Conservation (phyloP, 73 alveolate species). For the Durusdinium trenchii region DNA sequence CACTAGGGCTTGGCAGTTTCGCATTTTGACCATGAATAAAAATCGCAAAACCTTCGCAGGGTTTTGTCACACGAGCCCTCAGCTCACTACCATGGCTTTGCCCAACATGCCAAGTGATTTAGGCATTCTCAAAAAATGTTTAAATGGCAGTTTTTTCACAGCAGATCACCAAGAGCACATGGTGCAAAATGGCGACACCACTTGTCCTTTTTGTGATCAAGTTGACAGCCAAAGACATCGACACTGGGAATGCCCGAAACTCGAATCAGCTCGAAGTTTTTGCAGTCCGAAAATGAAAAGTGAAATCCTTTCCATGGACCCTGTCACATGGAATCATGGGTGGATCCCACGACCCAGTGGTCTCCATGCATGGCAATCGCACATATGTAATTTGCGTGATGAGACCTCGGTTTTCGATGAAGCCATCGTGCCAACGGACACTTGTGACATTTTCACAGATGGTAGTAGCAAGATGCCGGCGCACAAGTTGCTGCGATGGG, state of each 20-base stretch:
- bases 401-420: too few relatives aligned
- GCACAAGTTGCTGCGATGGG: too few relatives aligned
- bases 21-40: neutral
- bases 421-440: too few relatives aligned
- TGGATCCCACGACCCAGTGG: too few relatives aligned
- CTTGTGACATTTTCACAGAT: too few relatives aligned
- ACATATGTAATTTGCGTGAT: too few relatives aligned
- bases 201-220: neutral
- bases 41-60: neutral
- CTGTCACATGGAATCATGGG: too few relatives aligned
- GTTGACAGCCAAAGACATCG: neutral
- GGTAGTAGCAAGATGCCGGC: too few relatives aligned
- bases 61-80: neutral
- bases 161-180: neutral
- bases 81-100: neutral
- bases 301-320: neutral
- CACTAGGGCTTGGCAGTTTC: neutral
- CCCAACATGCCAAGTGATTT: neutral
- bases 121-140: neutral
- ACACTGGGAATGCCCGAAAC: neutral
- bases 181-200: neutral
- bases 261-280: neutral
- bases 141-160: neutral
- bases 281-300: neutral
- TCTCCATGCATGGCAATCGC: too few relatives aligned